A percentile compares a stretch with the other conserved stretches of the same genome.
phyloP scores from a whole-genome alignment of 2,329 filamentous ascomycete species.

The Sporothrix luriei region DNA sequence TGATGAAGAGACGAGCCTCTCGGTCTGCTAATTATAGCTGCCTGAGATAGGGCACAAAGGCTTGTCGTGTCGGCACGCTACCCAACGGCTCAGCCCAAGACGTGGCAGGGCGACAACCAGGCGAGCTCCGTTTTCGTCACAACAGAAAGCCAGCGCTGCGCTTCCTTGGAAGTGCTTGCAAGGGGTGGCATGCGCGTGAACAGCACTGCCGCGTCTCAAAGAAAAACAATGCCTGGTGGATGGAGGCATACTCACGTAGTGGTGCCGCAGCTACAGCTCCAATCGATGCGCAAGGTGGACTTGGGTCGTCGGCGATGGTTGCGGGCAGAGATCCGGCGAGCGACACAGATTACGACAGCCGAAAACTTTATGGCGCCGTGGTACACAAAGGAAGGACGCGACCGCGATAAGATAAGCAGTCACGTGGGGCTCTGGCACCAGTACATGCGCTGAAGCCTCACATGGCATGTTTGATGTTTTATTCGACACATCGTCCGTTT shows the following conservation, averaged over 20 bases:
- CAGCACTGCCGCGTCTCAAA: background rate
- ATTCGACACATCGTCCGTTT: background rate
- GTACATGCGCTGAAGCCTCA: background rate
- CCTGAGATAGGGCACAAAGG: background rate
- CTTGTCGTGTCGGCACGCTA: background rate
- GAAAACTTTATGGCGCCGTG: slow-evolving; percentile 31
- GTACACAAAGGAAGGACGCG: slow-evolving; percentile 25
- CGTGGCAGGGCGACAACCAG: background rate
- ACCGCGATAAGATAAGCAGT: slow-evolving; percentile 31
- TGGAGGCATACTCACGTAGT: background rate
- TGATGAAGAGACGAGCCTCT: background rate
- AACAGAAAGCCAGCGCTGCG: background rate
- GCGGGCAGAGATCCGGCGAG: slow-evolving; percentile 16
- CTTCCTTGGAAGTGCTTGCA: background rate
- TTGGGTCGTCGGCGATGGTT: slow-evolving; percentile 23
- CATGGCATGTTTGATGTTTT: background rate
- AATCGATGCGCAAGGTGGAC: background rate
- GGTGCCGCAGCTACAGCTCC: background rate
- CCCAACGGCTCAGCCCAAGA: slow-evolving; percentile 14
- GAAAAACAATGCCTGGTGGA: background rate
- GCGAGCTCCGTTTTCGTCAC: slow-evolving; percentile 21
- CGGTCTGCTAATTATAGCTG: background rate
- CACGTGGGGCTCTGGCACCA: slow-evolving; percentile 15
- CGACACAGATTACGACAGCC: slow-evolving; percentile 31
- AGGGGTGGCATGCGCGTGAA: background rate